phyloP scores from a whole-genome alignment of 2,329 filamentous ascomycete species.

The Colletotrichum sp. region DNA sequence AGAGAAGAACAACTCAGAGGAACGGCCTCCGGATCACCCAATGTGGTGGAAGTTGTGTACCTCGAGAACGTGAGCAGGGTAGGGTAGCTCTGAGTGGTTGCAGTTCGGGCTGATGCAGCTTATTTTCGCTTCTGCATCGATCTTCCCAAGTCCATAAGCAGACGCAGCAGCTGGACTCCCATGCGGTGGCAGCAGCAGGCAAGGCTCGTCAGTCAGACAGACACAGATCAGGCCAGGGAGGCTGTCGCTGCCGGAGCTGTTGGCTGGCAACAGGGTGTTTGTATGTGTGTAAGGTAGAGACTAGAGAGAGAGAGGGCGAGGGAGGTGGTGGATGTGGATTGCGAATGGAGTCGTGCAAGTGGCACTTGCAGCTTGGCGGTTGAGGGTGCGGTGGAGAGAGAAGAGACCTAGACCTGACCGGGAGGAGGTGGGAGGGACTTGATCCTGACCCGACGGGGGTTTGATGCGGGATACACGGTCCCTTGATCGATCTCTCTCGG shows the following conservation, averaged over 20 bases:
- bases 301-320: neutral
- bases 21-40: neutral
- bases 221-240: neutral
- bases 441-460: neutral
- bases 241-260: neutral
- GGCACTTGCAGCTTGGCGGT: slow-evolving; percentile 8
- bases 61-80: neutral
- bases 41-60: neutral
- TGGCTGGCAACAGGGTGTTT: neutral
- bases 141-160: slow-evolving; percentile 11
- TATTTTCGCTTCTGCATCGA: slow-evolving; percentile 21
- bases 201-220: neutral
- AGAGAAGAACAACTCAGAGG: neutral
- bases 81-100: slow-evolving; percentile 12
- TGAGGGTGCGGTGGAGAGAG: neutral
- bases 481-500: neutral
- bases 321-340: slow-evolving; percentile 2
- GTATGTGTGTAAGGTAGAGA: neutral
- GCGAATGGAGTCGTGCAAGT: slow-evolving; percentile 16
- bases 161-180: neutral
- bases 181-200: neutral
- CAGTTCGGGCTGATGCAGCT: slow-evolving; percentile 18
- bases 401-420: neutral
- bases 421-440: neutral
- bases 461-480: neutral